Evolutionary conservation across 2,329 filamentous ascomycete genomes (phyloP).

Genomic region (Alternaria hordeiaustralica): DNA sequence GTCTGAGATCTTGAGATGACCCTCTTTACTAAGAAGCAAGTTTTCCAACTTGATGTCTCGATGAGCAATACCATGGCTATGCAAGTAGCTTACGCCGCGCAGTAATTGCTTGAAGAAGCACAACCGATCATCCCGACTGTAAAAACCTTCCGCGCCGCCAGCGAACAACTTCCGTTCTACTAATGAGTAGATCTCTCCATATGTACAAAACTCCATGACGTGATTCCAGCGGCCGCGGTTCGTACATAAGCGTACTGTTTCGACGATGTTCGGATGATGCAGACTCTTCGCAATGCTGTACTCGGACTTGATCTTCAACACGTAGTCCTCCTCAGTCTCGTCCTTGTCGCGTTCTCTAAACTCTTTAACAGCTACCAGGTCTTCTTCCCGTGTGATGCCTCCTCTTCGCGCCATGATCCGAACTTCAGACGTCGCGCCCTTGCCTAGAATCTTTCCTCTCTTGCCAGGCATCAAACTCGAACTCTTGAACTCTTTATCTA

Average conservation of each 20-base stretch:
- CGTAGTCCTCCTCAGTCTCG: slow-evolving; percentile 77
- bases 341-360: slow-evolving; percentile 75
- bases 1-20: slow-evolving; percentile 88
- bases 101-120: slow-evolving; percentile 91
- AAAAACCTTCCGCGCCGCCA: slow-evolving; percentile 58
- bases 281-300: slow-evolving; percentile 86
- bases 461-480: slow-evolving; percentile 72
- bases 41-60: slow-evolving; percentile 93
- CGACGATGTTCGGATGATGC: slow-evolving; percentile 86
- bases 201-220: slow-evolving; percentile 89
- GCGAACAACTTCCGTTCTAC: slow-evolving; percentile 66
- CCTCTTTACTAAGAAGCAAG: slow-evolving; percentile 76
- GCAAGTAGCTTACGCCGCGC: slow-evolving; percentile 81
- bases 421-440: slow-evolving; percentile 83
- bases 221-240: slow-evolving; percentile 82
- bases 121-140: slow-evolving; percentile 71
- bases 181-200: slow-evolving; percentile 79
- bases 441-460: slow-evolving; percentile 77
- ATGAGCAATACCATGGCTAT: slow-evolving; percentile 84
- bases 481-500: slow-evolving; percentile 72
- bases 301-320: slow-evolving; percentile 90
- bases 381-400: slow-evolving; percentile 61
- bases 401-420: slow-evolving; percentile 78
- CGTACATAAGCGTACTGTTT: slow-evolving; percentile 76
- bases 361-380: slow-evolving; percentile 85